These are phyloP conservation scores for Capsicum baccatum DNA, from an alignment of 257 asterid species.

Conservation along the genomic window DNA sequence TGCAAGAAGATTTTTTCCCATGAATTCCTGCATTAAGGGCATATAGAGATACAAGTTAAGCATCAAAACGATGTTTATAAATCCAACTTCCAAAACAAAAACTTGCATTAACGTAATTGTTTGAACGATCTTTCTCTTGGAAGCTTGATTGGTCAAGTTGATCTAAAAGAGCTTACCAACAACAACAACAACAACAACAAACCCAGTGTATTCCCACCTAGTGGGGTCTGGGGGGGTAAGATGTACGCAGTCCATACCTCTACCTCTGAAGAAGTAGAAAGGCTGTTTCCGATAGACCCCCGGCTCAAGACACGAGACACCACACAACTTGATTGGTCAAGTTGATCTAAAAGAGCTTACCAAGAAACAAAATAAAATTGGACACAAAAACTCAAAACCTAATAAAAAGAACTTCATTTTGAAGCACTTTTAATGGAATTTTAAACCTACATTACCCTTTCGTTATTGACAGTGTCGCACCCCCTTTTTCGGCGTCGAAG, in stretches of 20 bases:
- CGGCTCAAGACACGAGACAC: too few relatives aligned
- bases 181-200: too few relatives aligned
- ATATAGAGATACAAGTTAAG: constrained; percentile 14
- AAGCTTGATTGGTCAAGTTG: background rate
- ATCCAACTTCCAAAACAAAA: background rate
- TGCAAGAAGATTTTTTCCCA: constrained; percentile 97
- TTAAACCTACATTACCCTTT: background rate
- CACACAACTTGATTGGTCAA: constrained; percentile 7
- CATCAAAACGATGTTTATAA: background rate
- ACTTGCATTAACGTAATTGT: background rate
- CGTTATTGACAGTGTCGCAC: background rate
- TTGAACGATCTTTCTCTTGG: background rate
- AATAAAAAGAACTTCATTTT: background rate
- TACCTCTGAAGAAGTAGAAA: too few relatives aligned
- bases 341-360: background rate
- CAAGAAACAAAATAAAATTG: background rate
- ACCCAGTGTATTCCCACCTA: too few relatives aligned
- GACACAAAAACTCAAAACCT: background rate
- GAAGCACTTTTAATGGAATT: background rate
- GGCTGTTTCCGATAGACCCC: too few relatives aligned
- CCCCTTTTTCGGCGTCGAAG: too few relatives aligned
- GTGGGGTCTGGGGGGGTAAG: too few relatives aligned
- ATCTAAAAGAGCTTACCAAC: background rate
- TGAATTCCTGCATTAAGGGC: constrained; percentile 72
- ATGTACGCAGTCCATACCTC: too few relatives aligned